phyloP scores from a whole-genome alignment of 441 rosid genomes.

The Hypseocharis bilobata region DNA sequence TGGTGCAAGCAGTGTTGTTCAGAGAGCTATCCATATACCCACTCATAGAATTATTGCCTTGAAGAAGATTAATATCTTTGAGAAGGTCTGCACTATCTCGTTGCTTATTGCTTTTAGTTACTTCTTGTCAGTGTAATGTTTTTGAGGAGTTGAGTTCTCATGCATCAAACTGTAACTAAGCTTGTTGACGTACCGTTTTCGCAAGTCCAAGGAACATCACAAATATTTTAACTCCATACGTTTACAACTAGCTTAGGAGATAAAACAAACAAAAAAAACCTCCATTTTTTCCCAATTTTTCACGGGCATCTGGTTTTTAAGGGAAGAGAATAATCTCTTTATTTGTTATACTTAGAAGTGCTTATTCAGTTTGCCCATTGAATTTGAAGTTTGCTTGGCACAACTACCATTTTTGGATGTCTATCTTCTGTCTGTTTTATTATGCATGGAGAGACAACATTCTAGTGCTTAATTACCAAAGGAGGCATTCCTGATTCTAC shows the following conservation, averaged over 20 bases:
- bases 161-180: background rate
- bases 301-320: background rate
- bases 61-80: slow-evolving; percentile 82
- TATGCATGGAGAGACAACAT: background rate
- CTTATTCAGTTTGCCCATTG: too few relatives aligned
- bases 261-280: too few relatives aligned
- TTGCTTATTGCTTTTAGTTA: background rate
- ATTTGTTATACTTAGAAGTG: background rate
- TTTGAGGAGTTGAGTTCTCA: slow-evolving; percentile 5
- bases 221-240: background rate
- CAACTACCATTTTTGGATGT: background rate
- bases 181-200: background rate
- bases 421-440: background rate
- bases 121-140: slow-evolving; percentile 2
- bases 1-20: slow-evolving; percentile 89
- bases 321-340: background rate
- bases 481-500: background rate
- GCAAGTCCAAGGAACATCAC: background rate
- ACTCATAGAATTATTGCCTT: slow-evolving; percentile 63
- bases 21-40: slow-evolving; percentile 80
- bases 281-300: background rate
- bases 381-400: too few relatives aligned
- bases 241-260: background rate
- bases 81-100: slow-evolving; percentile 41
- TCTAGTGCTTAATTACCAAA: background rate